Evolutionary conservation across 108 stramenopile genomes (phyloP), one percentile per base, ranked within the genome.

Genomic region (Skeletonema tropicum): DNA sequence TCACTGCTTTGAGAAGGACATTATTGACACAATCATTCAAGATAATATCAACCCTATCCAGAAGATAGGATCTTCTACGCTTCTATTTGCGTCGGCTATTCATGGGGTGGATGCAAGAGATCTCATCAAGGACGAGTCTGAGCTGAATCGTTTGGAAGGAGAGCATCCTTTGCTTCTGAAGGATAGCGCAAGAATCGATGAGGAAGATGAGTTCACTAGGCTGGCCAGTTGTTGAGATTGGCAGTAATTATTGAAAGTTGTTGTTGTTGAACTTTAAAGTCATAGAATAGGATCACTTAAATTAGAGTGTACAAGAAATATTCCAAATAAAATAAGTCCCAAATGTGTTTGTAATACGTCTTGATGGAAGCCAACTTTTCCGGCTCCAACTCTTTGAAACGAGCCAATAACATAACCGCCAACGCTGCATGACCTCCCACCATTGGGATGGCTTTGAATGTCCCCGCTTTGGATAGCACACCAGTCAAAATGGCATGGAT

Each of bases 321-420:
- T 66, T 98, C 97, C 66, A 94, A 75, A 83, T 98, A 98, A 60
- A 98, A 98, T 31, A 97, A 75, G 80, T 98, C 96, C 98, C 98
- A 98, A 69, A 98, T 97, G 57, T 92, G 86, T 75, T 94, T 95
- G 92, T 98, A 98, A 82, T 92, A 97, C 49, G 38, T 75, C 86
- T 98, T 97, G 71, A 97, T 84, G 38, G 90, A 93, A 2, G 72
- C 46, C 73, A 90, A 84, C 48, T 91, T 86, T 26, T 96, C 88
- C 4, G 97, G 87, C 32, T 96, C 88, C 30, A 96, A 82, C 71
- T 87, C 70, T 29, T 75, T 81, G 62, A 87, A 93, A 30, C 84
- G 76, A 25, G 61, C 17, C 23, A 90, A 26, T 35, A 97, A 76
- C 61, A 90, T 83, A 0, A 74, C 57, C 8, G 90, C 89, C 39